Conservation (phyloP, 495 filamentous ascomycete species). For the Penicillium bialowiezense region DNA sequence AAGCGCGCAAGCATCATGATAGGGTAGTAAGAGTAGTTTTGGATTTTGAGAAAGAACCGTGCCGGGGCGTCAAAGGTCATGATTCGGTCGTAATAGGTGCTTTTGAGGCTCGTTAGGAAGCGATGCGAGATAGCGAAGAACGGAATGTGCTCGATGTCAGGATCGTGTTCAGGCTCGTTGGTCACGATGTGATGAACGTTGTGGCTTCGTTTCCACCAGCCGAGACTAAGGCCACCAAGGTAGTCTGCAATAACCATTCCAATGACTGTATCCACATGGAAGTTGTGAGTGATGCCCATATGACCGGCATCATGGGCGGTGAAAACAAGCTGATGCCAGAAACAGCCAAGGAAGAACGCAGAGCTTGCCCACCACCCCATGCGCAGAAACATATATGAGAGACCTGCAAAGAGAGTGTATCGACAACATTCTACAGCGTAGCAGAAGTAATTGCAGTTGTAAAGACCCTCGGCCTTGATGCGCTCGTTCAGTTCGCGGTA, state of each 20-base stretch:
- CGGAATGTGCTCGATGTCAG: constrained; percentile 87
- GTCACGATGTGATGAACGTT: constrained; percentile 95
- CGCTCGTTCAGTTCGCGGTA: constrained; percentile 73
- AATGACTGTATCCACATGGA: constrained; percentile 73
- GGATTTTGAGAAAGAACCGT: constrained; percentile 62
- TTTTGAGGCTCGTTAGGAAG: constrained; percentile 66
- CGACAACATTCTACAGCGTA: constrained; percentile 75
- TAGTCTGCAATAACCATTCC: constrained; percentile 84
- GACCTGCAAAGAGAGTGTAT: constrained; percentile 67
- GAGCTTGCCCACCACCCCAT: constrained; percentile 72
- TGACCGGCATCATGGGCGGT: constrained; percentile 88
- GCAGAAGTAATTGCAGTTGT: constrained; percentile 78
- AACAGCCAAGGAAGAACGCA: constrained; percentile 69
- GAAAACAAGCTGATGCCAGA: constrained; percentile 92
- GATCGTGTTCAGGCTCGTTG: constrained; percentile 88
- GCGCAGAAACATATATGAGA: constrained; percentile 63
- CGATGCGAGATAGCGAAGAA: constrained; percentile 84
- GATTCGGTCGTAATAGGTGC: constrained; percentile 77
- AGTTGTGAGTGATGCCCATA: constrained; percentile 88
- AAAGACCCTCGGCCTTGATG: constrained; percentile 73
- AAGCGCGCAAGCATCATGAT: constrained; percentile 77
- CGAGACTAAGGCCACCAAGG: constrained; percentile 75
- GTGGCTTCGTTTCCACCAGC: constrained; percentile 95
- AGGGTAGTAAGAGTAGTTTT: constrained; percentile 76
- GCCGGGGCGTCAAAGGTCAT: constrained; percentile 77